Conservation (phyloP, 2,329 filamentous ascomycete genomes). For the Thelonectria blattea region DNA sequence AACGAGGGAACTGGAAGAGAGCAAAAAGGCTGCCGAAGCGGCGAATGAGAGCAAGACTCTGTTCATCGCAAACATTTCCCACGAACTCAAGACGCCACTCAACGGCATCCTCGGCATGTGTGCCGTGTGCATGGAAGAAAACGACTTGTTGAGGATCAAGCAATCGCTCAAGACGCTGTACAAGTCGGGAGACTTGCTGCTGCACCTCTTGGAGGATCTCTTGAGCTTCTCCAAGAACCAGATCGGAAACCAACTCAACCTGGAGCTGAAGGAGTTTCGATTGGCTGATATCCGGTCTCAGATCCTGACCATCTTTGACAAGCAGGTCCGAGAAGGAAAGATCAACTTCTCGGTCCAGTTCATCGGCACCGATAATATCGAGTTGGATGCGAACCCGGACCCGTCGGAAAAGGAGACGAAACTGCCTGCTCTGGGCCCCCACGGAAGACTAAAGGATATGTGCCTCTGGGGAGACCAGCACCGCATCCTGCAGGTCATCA, state of each 20-base stretch:
- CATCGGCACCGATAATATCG: constrained; percentile 46
- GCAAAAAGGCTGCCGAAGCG: constrained; percentile 91
- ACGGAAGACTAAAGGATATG: constrained; percentile 80
- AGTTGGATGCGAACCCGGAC: constrained; percentile 42
- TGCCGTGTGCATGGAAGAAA: constrained; percentile 90
- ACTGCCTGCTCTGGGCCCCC: constrained; percentile 66
- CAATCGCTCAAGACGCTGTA: constrained; percentile 87
- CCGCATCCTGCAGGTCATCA: constrained; percentile 88
- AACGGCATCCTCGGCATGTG: constrained; percentile 97
- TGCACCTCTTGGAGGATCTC: constrained; percentile 87
- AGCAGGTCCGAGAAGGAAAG: constrained; percentile 80
- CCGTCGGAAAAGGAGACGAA: constrained; percentile 43
- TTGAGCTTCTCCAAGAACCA: constrained; percentile 95
- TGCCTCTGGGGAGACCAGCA: constrained; percentile 92
- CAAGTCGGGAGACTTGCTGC: constrained; percentile 72
- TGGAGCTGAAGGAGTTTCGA: constrained; percentile 86
- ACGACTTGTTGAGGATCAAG: constrained; percentile 78
- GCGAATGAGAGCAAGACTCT: constrained; percentile 97
- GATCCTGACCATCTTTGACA: constrained; percentile 84
- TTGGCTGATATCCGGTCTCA: constrained; percentile 85
- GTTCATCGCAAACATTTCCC: constrained; percentile 93
- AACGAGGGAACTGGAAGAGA: constrained; percentile 84
- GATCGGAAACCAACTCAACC: constrained; percentile 79
- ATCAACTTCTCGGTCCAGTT: constrained; percentile 79
- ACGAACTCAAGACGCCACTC: constrained; percentile 88